These are phyloP conservation scores for Aspergillus sp. DNA, from an alignment of 2,329 filamentous ascomycete genomes.

Conservation along the genomic window DNA sequence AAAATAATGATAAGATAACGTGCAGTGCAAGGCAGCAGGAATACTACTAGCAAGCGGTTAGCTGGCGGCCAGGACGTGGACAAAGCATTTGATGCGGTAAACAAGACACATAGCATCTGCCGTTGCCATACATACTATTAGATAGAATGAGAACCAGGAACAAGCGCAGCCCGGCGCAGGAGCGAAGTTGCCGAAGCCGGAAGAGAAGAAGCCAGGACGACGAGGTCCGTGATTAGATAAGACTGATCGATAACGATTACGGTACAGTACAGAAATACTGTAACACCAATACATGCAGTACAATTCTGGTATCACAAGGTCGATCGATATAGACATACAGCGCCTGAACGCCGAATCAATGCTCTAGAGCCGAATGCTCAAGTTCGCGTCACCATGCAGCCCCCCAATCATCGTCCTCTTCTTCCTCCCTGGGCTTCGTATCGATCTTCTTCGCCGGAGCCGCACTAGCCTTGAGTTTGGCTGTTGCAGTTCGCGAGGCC, in stretches of 20 bases:
- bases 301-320: slow-evolving; percentile 4
- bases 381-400: slow-evolving; percentile 38
- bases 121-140: too few species aligned
- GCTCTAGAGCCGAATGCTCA: not conserved
- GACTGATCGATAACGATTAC: not conserved
- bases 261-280: not conserved
- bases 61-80: too few species aligned
- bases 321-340: not conserved
- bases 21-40: slow-evolving; percentile 2
- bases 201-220: not conserved
- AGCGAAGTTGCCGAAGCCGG: not conserved
- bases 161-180: too few species aligned
- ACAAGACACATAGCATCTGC: too few species aligned
- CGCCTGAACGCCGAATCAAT: slow-evolving; percentile 1
- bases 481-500: slow-evolving; percentile 26
- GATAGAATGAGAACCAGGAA: too few species aligned
- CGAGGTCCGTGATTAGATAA: not conserved
- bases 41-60: too few species aligned
- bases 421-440: slow-evolving; percentile 47
- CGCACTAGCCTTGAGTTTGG: slow-evolving; percentile 40
- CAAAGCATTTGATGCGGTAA: too few species aligned
- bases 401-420: slow-evolving; percentile 39
- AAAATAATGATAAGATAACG: slow-evolving; percentile 3
- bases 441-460: slow-evolving; percentile 57
- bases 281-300: not conserved